Evolutionary conservation across 805 yeast genomes (phyloP).

Genomic region (Barnettozyma vustinii): DNA sequence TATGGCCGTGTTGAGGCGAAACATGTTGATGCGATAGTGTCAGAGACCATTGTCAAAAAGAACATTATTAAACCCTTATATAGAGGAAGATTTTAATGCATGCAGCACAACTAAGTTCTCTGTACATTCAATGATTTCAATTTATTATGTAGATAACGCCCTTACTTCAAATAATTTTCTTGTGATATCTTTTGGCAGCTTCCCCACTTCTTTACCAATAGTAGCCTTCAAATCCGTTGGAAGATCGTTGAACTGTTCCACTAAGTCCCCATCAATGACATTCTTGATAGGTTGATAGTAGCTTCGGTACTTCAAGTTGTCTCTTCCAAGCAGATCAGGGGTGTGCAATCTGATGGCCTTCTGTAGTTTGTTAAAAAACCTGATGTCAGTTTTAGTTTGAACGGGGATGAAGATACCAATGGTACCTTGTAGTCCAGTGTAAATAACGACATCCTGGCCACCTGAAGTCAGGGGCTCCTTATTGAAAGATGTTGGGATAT

Average conservation of each 20-base stretch:
- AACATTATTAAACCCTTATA: conserved; percentile 50
- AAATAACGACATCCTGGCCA: conserved; percentile 62
- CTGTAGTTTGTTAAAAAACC: conserved; percentile 53
- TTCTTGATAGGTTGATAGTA: conserved; percentile 75
- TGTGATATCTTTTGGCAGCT: conserved; percentile 44
- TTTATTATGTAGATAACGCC: conserved; percentile 11
- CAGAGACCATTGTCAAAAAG: conserved; percentile 45
- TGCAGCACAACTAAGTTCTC: not conserved
- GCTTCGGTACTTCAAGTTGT: conserved; percentile 64
- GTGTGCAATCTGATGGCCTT: conserved; percentile 30
- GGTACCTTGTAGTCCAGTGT: conserved; percentile 77
- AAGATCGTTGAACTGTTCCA: conserved; percentile 42
- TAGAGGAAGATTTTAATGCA: conserved; percentile 38
- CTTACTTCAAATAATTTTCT: conserved; percentile 48
- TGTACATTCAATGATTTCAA: not conserved
- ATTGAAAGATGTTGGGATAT: conserved; percentile 59
- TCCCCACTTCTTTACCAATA: conserved; percentile 33
- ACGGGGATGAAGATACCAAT: conserved; percentile 73
- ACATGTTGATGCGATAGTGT: conserved; percentile 60
- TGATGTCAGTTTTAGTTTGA: conserved; percentile 52
- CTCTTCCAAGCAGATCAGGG: conserved; percentile 46
- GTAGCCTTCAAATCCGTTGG: conserved; percentile 16
- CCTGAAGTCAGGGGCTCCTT: conserved; percentile 51
- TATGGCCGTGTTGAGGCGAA: conserved; percentile 69
- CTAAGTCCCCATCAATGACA: conserved; percentile 83